Conservation (phyloP, 192 early-diverging fungal genomes). For the Coemansia sp. region DNA sequence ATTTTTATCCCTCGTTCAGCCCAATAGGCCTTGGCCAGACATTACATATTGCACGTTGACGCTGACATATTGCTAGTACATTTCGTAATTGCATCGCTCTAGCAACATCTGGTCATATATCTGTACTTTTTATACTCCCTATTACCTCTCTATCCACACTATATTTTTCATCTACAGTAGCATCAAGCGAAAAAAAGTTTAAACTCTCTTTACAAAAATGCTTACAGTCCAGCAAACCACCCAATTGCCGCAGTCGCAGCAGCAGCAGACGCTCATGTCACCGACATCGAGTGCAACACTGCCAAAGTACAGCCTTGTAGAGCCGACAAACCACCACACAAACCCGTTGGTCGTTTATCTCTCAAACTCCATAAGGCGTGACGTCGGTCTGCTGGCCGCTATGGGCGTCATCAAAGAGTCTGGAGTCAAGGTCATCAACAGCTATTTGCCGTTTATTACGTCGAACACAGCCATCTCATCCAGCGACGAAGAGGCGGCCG, state of each 20-base stretch:
- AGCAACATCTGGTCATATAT: too few species aligned
- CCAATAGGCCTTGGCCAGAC: too few species aligned
- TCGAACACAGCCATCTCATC: background rate
- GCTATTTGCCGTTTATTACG: conserved; percentile 38
- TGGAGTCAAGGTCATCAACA: conserved; percentile 31
- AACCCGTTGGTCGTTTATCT: conserved; percentile 41
- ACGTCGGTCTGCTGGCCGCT: conserved; percentile 45
- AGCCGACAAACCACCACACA: conserved; percentile 8
- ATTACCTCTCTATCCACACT: too few species aligned
- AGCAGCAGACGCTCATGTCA: conserved; percentile 13
- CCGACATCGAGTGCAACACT: conserved; percentile 10
- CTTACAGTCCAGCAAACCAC: conserved; percentile 22
- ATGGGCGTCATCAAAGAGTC: conserved; percentile 46
- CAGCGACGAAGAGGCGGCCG: conserved; percentile 24
- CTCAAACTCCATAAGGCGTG: conserved; percentile 48
- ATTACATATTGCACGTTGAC: too few species aligned
- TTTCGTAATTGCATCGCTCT: too few species aligned
- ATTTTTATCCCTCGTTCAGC: too few species aligned
- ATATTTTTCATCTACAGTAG: too few species aligned
- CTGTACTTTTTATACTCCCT: too few species aligned
- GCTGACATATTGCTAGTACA: too few species aligned
- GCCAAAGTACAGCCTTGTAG: conserved; percentile 29
- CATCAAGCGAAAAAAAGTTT: too few species aligned
- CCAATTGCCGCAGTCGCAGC: conserved; percentile 7
- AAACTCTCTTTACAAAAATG: conserved; percentile 11